Percentiles rank a stretch among this genome's conserved stretches.
Conservation (phyloP, 148 eudicot genomes). For the Persicaria maculosa region DNA sequence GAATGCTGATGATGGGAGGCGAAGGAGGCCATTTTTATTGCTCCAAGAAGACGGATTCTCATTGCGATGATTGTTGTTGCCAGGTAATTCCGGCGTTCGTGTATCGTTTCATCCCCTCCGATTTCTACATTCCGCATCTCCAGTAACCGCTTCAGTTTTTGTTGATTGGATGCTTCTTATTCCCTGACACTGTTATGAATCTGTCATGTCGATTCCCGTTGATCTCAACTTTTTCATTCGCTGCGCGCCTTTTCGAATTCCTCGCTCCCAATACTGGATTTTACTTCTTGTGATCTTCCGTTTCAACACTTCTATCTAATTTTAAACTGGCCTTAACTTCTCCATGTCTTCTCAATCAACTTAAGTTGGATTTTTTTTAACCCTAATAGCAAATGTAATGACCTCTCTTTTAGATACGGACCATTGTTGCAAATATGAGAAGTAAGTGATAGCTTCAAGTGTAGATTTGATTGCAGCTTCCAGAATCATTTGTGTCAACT, state of each 20-base stretch:
- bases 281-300: not conserved
- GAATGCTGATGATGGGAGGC: slow-evolving; percentile 14
- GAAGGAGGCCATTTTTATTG: slow-evolving; percentile 20
- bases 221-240: not conserved
- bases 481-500: not conserved
- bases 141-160: not conserved
- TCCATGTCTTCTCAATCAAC: not conserved
- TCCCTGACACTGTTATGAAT: not conserved
- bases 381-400: not conserved
- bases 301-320: not conserved
- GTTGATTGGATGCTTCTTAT: not conserved
- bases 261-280: not conserved
- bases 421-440: not conserved
- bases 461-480: not conserved
- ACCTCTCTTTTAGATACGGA: not conserved
- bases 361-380: not conserved
- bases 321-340: not conserved
- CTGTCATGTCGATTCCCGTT: not conserved
- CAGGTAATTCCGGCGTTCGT: slow-evolving; percentile 15
- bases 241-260: not conserved
- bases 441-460: not conserved
- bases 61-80: slow-evolving; percentile 18
- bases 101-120: not conserved
- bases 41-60: slow-evolving; percentile 16
- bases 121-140: not conserved